Conservation (phyloP, 108 stramenopile genomes). For the Nannochloropsis oceanica region DNA sequence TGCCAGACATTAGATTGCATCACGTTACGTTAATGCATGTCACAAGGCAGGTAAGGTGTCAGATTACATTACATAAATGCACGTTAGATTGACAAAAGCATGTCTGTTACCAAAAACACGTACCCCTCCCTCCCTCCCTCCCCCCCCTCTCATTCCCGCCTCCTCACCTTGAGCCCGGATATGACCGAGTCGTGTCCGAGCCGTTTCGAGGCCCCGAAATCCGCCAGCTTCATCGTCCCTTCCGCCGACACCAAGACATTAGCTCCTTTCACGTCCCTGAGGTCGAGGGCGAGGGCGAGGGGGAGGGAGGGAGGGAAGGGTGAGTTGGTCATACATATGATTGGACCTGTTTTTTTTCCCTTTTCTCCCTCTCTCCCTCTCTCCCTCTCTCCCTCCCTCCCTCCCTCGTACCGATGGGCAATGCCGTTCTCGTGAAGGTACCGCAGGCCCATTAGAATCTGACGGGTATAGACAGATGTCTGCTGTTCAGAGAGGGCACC, state of each 20-base stretch:
- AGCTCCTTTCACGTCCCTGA: constrained; percentile 38
- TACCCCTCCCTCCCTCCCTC: neutral
- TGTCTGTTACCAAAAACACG: neutral
- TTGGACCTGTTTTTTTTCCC: neutral
- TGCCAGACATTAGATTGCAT: too few relatives aligned
- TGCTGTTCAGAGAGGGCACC: constrained; percentile 16
- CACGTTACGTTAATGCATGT: neutral
- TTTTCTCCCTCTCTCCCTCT: neutral
- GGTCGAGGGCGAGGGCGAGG: neutral
- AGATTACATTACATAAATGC: neutral
- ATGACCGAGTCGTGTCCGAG: constrained; percentile 18
- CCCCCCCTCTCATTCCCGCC: neutral
- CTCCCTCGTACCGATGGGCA: constrained; percentile 83
- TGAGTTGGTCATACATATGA: neutral
- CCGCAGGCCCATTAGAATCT: constrained; percentile 1
- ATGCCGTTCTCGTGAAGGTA: constrained; percentile 49
- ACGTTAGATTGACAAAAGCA: neutral
- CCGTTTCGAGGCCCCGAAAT: constrained; percentile 46
- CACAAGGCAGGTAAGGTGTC: neutral
- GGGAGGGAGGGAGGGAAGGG: neutral
- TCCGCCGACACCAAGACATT: constrained; percentile 40
- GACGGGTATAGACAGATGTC: neutral
- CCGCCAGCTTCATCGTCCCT: constrained; percentile 47
- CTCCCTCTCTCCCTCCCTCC: neutral
- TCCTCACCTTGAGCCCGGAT: constrained; percentile 9